Conservation (phyloP, 352 stramenopile species). For the Phytophthora sojae region DNA sequence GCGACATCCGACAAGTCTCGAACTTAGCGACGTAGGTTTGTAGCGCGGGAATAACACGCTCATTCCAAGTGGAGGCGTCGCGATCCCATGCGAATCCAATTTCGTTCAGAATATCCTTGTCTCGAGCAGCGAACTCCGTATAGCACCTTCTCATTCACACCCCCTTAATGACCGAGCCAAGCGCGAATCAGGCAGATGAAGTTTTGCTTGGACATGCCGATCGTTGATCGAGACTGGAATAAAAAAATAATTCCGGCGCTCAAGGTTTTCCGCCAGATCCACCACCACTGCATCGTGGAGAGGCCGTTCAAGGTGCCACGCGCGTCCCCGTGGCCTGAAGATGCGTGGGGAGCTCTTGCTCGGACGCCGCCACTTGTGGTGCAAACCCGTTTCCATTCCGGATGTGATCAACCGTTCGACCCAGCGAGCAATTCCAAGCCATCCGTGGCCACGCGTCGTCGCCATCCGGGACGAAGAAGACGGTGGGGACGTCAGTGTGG, state of each 20-base stretch:
- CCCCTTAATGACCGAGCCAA: neutral
- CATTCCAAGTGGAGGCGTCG: neutral
- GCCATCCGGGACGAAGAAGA: no score
- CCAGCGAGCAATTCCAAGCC: no score
- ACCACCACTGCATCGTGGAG: neutral
- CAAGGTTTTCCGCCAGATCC: neutral
- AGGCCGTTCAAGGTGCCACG: neutral
- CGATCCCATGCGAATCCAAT: neutral
- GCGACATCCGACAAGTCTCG: no score
- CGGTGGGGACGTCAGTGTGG: no score
- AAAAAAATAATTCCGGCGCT: neutral
- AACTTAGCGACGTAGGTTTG: neutral
- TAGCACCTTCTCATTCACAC: neutral
- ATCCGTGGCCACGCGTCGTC: no score
- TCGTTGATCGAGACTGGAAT: neutral
- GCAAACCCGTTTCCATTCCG: no score
- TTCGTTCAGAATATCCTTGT: neutral
- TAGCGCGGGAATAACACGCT: neutral
- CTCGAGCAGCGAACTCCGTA: neutral
- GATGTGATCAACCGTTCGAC: no score
- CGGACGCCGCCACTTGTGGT: no score
- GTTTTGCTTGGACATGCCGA: neutral
- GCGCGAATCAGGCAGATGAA: neutral
- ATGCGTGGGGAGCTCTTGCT: neutral
- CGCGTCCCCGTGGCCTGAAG: neutral